Evolutionary conservation across 2,329 filamentous ascomycete species (phyloP).

Genomic region (Tolypocladium inflatum): DNA sequence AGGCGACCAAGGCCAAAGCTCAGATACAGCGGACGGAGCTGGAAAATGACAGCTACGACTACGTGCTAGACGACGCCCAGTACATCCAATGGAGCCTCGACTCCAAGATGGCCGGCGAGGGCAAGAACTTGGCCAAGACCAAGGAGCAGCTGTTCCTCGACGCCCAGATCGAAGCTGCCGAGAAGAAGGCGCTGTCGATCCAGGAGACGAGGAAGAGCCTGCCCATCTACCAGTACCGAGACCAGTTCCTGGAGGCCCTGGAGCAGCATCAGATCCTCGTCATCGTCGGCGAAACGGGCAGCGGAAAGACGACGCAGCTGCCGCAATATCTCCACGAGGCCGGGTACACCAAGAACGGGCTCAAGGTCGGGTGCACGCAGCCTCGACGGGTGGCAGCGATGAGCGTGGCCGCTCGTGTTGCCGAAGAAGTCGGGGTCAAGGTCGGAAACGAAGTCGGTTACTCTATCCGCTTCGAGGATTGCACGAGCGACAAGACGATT

Average conservation of each 20-base stretch:
- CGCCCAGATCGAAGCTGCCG: conserved; percentile 77
- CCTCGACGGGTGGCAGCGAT: conserved; percentile 93
- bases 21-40: conserved; percentile 70
- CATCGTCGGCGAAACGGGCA: conserved; percentile 89
- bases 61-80: conserved; percentile 83
- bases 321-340: conserved; percentile 91
- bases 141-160: conserved; percentile 72
- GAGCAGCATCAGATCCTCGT: conserved; percentile 79
- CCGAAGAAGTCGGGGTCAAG: conserved; percentile 85
- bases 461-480: conserved; percentile 88
- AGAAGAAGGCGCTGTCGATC: conserved; percentile 79
- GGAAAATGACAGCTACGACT: conserved; percentile 79
- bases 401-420: conserved; percentile 93
- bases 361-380: conserved; percentile 89
- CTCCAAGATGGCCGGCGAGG: conserved; percentile 60
- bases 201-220: conserved; percentile 85
- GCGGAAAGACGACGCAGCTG: conserved; percentile 90
- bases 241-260: conserved; percentile 81
- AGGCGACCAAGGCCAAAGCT: conserved; percentile 76
- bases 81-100: conserved; percentile 80
- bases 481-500: conserved; percentile 81
- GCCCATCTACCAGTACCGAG: conserved; percentile 81
- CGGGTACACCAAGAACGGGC: conserved; percentile 73
- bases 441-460: conserved; percentile 91
- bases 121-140: conserved; percentile 49